Evolutionary conservation across 2,329 filamentous ascomycete genomes (phyloP), one percentile per base, ranked within the genome.

Genomic region (Penicillium sp.): DNA sequence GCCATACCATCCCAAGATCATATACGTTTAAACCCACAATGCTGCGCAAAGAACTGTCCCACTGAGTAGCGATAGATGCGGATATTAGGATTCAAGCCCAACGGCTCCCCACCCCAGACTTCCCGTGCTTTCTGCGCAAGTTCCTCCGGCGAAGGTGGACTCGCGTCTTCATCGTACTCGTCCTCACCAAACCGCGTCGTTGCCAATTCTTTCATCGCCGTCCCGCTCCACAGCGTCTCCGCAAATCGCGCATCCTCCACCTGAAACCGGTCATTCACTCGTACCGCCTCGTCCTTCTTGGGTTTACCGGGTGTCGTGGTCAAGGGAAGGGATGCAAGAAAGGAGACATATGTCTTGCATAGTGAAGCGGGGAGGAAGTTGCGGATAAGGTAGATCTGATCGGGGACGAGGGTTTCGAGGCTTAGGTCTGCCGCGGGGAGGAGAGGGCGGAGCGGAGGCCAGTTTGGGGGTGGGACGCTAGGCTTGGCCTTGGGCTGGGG

Each of bases 191-290:
- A 40, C 59, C 72, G 46, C 61, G 69, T 42, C 61, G 67, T 51
- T 57, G 77, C 57, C 1, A 85, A 73, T 36, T 86, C 80, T 57
- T 78, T 82, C 54, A 97, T 68, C 0, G 85, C 86, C 1, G 89
- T 95, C 51, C 80, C 77, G 36, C 77, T 76, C 89, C 90, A 97
- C 11, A 96, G 68, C 44, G 78, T 74, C 58, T 81, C 76, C 0
- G 90, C 87, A 66, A 96, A 95, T 0, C 55, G 67, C 23, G 79
- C 69, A 69, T 96, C 90, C 23, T 89, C 74, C 16, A 95, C 73
- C 69, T 95, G 88, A 59, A 86, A 95, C 9, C 91, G 82, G 65
- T 96, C 91, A 65, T 96, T 96, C 38, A 95, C 86, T 28, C 91
- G 78, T 6, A 88, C 78, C 1, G 89, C 89, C 45, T 93, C 84